These are phyloP conservation scores for Bromus sterilis DNA, from an alignment of 176 grass and related monocot genomes.

Conservation along the genomic window DNA sequence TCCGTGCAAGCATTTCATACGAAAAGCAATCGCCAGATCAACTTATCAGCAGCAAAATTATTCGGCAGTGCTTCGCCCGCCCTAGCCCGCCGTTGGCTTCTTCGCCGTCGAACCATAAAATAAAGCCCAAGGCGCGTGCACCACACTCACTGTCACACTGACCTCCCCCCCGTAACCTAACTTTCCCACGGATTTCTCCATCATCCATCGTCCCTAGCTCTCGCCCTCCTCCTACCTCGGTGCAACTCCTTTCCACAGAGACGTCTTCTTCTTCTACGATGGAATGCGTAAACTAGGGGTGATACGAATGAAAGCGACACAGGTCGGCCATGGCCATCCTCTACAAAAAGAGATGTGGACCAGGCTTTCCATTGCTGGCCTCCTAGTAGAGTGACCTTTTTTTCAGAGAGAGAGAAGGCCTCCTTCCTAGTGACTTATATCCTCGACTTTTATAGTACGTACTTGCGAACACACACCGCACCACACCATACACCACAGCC, in stretches of 20 bases:
- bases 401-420: neutral
- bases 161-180: constrained; percentile 17
- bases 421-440: neutral
- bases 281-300: neutral
- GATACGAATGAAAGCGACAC: neutral
- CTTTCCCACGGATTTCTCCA: constrained; percentile 16
- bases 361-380: constrained; percentile 23
- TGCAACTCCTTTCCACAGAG: neutral
- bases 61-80: neutral
- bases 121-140: constrained; percentile 5
- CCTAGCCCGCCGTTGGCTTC: neutral
- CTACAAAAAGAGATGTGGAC: neutral
- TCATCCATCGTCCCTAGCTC: neutral
- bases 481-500: neutral
- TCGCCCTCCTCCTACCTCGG: neutral
- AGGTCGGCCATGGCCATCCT: neutral
- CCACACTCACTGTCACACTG: neutral
- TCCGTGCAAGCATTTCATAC: neutral
- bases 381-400: neutral
- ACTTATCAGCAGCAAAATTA: neutral
- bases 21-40: constrained; percentile 14
- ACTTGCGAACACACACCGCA: neutral
- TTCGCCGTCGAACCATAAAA: neutral
- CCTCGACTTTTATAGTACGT: constrained; percentile 19
- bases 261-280: neutral